These are phyloP conservation scores for Fragaria ananassa DNA, from an alignment of 306 rosid species.

Conservation along the genomic window DNA sequence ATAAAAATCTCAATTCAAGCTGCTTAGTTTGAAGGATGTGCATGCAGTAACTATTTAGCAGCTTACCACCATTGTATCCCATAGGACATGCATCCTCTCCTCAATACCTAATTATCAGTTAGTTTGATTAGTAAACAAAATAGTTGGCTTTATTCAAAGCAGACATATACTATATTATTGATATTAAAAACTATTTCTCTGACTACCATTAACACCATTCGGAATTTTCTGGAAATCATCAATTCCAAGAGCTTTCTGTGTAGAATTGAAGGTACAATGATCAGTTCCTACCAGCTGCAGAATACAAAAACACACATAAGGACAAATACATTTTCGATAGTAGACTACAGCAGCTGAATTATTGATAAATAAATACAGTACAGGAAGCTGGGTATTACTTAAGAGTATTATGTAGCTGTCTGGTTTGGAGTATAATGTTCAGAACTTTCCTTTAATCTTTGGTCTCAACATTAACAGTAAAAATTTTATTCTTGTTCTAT, in stretches of 20 bases:
- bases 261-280: slow-evolving; percentile 79
- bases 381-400: neutral
- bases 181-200: slow-evolving; percentile 2
- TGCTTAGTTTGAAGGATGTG: slow-evolving; percentile 15
- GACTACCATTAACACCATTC: slow-evolving; percentile 90
- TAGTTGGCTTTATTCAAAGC: slow-evolving; percentile 1
- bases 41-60: slow-evolving; percentile 21
- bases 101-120: slow-evolving; percentile 64
- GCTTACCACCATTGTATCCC: slow-evolving; percentile 96
- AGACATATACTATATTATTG: neutral
- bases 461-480: neutral
- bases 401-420: neutral
- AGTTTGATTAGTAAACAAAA: slow-evolving; percentile 20
- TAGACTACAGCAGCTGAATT: neutral
- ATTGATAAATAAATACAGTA: slow-evolving; percentile 17
- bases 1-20: slow-evolving; percentile 9
- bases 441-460: neutral
- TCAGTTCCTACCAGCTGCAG: slow-evolving; percentile 95
- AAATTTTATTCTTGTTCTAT: neutral
- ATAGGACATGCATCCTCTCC: slow-evolving; percentile 92
- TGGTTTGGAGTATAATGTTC: neutral
- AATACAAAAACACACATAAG: slow-evolving; percentile 18
- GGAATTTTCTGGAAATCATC: slow-evolving; percentile 90
- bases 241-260: slow-evolving; percentile 82
- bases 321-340: neutral